Evolutionary conservation across 2,329 filamentous ascomycete genomes (phyloP).

Genomic region (Pleomassaria siparia): DNA sequence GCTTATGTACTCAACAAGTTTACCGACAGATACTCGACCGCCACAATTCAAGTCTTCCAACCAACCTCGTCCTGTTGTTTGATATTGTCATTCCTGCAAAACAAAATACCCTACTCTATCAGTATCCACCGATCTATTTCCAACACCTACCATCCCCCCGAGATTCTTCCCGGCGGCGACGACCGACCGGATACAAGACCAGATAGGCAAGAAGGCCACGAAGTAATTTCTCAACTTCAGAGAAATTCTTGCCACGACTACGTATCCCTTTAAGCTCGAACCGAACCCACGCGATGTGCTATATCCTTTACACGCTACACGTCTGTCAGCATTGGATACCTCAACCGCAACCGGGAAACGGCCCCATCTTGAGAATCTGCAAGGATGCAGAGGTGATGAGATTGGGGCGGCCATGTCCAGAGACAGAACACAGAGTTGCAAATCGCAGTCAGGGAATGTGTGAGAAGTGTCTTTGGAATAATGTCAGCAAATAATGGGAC

Average conservation of each 20-base stretch:
- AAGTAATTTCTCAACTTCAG: neutral
- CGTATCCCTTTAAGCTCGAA: neutral
- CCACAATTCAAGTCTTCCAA: constrained; percentile 3
- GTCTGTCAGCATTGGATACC: constrained; percentile 36
- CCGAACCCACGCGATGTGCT: constrained; percentile 25
- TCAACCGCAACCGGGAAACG: constrained; percentile 29
- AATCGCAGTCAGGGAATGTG: constrained; percentile 36
- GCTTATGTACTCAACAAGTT: neutral
- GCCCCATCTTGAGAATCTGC: constrained; percentile 31
- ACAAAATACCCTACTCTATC: neutral
- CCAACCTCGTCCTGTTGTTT: constrained; percentile 6
- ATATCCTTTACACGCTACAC: constrained; percentile 35
- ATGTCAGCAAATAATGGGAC: constrained; percentile 15
- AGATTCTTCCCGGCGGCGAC: neutral
- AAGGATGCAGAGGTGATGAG: constrained; percentile 28
- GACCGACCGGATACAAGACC: neutral
- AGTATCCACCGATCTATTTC: no score
- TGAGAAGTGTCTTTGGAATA: constrained; percentile 32
- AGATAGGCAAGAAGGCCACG: neutral
- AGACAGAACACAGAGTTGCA: constrained; percentile 33
- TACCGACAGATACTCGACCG: constrained; percentile 2
- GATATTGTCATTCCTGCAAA: no score
- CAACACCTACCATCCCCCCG: neutral
- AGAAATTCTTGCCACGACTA: neutral
- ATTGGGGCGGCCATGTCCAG: constrained; percentile 28